Percentiles rank a stretch among this genome's conserved stretches.
These are phyloP conservation scores for Gossypium laxum DNA, from an alignment of 441 rosid species.

Conservation along the genomic window DNA sequence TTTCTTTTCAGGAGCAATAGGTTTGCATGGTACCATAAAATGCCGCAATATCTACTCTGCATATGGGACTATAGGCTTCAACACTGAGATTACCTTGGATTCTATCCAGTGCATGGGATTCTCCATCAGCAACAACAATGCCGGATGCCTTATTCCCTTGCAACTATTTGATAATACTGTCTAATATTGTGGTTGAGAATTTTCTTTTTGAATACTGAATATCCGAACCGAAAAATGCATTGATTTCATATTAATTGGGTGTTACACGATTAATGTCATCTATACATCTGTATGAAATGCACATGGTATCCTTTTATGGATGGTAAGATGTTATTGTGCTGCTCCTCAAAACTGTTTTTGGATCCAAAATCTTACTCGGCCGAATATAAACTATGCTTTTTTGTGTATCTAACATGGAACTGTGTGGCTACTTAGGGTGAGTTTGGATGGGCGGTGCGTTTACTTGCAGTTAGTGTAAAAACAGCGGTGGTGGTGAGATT, in stretches of 20 bases:
- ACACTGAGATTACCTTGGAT: constrained; percentile 8
- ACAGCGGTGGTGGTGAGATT: too few species aligned
- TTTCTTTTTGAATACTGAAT: constrained; percentile 4
- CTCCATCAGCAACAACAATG: constrained; percentile 12
- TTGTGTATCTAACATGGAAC: neutral
- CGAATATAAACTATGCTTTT: neutral
- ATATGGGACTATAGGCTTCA: constrained; percentile 7
- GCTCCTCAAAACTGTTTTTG: neutral
- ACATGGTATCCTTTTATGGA: constrained; percentile 2
- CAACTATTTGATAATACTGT: neutral
- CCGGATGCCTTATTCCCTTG: constrained; percentile 7
- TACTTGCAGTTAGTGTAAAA: too few species aligned
- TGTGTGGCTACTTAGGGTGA: neutral
- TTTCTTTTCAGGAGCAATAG: constrained; percentile 55
- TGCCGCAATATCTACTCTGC: neutral
- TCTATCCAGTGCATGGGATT: constrained; percentile 15
- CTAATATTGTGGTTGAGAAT: neutral
- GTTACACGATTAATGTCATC: neutral
- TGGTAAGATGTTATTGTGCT: neutral
- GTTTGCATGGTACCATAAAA: constrained; percentile 16
- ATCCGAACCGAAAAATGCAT: neutral
- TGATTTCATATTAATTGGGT: neutral
- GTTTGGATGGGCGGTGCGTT: too few species aligned
- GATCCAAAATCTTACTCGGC: neutral
- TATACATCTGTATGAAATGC: neutral